Evolutionary conservation across 75 land plant genomes (phyloP), one percentile per base, ranked within the genome.

Genomic region (Gnetum montanum): DNA sequence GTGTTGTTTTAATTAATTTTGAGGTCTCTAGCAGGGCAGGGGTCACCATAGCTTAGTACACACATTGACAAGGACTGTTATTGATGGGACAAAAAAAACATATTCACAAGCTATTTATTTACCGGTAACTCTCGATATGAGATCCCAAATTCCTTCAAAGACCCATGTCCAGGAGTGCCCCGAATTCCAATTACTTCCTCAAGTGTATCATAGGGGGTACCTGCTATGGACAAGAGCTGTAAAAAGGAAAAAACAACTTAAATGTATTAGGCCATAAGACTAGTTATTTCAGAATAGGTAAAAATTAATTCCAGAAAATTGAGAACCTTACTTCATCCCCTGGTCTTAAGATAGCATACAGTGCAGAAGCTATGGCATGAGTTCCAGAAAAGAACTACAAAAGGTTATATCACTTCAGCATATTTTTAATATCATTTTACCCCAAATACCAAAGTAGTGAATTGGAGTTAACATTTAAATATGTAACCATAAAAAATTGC

Each of bases 151-250:
- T 92, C 94, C 67, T 71, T 88, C 49, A 92, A 47, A 41, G 94
- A 92, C 41, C 97, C 97, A 57, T 78, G 59, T 15, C 72, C 78
- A 18, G 68, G 49, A 27, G 80, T 77, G 24, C 83, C 81, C 35
- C 97, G 80, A 6, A 80, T 79, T 37, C 97, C 97, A 76, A 92
- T 88, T 15, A 92, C 97, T 71, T 88, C 97, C 58, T 92, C 97
- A 38, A 92, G 54, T 48, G 97, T 92, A 52, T 92, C 97, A 78
- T 92, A 92, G 19, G 97, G 97, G 61, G 80, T 70, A 48, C 97
- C 97, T 69, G 79, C 95, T 57, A 92, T 83, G 58, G 97, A 83
- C 57, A 92, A 63, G 73, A 92, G 84, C 97, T 92, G 79, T n/a
- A n/a, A n/a, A n/a, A n/a, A n/a, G n/a, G n/a, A n/a, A 54, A 58